Evolutionary conservation across 306 rosid genomes (phyloP).

Genomic region (Begonia peltatifolia): DNA sequence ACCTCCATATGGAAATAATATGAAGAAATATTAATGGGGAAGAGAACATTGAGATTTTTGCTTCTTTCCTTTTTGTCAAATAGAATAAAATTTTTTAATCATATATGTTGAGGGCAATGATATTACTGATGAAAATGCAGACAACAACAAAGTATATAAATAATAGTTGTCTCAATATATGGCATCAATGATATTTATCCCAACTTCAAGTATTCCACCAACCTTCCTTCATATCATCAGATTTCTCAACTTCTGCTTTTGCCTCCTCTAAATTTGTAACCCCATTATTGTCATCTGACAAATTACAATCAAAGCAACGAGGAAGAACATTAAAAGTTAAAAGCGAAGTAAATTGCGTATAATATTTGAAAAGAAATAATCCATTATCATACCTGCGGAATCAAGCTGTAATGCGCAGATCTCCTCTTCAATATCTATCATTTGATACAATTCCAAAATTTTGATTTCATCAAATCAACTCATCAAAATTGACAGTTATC

Average conservation of each 20-base stretch:
- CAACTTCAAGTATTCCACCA: slow-evolving; percentile 21
- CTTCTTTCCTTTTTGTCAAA: too few relatives aligned
- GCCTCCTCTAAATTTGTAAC: slow-evolving; percentile 41
- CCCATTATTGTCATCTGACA: slow-evolving; percentile 54
- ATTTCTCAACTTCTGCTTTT: slow-evolving; percentile 42
- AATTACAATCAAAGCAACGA: slow-evolving; percentile 11
- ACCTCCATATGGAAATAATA: too few relatives aligned
- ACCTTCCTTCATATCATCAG: slow-evolving; percentile 68
- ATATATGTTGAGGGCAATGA: too few relatives aligned
- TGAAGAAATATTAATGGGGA: too few relatives aligned
- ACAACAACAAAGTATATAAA: too few relatives aligned
- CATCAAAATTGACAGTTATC: neutral
- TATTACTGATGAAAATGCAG: too few relatives aligned
- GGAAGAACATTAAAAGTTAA: slow-evolving; percentile 12
- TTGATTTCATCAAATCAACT: neutral
- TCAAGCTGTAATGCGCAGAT: slow-evolving; percentile 88
- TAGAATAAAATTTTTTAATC: too few relatives aligned
- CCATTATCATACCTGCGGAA: slow-evolving; percentile 42
- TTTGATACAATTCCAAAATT: slow-evolving; percentile 12
- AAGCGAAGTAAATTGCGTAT: slow-evolving; percentile 3
- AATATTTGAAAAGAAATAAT: neutral
- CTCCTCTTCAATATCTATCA: slow-evolving; percentile 77
- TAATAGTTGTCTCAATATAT: too few relatives aligned
- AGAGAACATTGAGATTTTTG: too few relatives aligned
- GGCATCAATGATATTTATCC: neutral